Percentiles rank a stretch among this genome's conserved stretches.
phyloP scores from a whole-genome alignment of 208 protist species.

The Acanthamoeba royreba region DNA sequence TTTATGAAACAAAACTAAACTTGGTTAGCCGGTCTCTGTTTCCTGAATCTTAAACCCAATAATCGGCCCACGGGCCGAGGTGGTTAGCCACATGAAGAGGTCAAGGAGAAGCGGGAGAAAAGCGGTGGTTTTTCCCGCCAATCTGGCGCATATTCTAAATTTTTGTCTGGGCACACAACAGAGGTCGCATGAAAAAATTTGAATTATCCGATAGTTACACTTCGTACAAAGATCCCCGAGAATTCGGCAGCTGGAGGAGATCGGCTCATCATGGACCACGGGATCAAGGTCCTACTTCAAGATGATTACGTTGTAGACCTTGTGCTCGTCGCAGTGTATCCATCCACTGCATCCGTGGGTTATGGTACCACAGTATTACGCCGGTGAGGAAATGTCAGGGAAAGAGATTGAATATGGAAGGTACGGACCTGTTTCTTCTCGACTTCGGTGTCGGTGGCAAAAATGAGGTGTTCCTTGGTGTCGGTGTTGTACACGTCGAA shows the following conservation, averaged over 20 bases:
- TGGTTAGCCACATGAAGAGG: neutral
- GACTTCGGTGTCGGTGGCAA: neutral
- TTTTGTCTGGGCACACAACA: too few species aligned
- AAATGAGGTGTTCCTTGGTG: neutral
- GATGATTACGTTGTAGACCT: neutral
- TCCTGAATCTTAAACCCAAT: too few species aligned
- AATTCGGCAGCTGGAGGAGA: too few species aligned
- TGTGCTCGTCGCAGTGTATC: neutral
- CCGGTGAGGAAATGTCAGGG: neutral
- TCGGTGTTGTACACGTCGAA: neutral
- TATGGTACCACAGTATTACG: neutral
- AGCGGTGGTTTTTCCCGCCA: neutral
- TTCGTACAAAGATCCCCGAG: too few species aligned
- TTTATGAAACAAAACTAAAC: too few species aligned
- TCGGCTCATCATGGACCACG: too few species aligned
- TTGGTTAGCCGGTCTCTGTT: too few species aligned
- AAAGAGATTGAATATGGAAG: neutral
- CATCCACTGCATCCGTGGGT: neutral
- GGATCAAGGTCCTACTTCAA: neutral
- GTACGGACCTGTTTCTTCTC: neutral
- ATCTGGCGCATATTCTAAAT: neutral
- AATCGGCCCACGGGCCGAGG: neutral
- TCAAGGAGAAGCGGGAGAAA: neutral
- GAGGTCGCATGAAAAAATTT: too few species aligned
- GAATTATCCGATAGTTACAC: too few species aligned